Conservation (phyloP, 2,329 filamentous ascomycete genomes). For the Fusarium chaquense region DNA sequence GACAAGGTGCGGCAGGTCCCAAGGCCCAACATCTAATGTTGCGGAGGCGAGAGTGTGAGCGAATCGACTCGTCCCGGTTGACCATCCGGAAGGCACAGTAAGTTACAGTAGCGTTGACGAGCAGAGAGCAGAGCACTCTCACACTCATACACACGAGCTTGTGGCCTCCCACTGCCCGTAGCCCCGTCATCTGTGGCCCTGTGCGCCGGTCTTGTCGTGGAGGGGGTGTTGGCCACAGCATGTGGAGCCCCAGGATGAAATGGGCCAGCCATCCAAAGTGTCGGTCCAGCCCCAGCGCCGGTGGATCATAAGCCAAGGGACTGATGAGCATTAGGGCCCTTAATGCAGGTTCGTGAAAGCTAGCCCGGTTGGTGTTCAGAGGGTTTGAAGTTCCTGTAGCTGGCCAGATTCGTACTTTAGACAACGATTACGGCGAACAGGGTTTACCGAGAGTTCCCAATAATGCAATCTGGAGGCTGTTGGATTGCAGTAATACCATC, state of each 20-base stretch:
- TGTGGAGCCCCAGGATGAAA: conserved; percentile 41
- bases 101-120: conserved; percentile 33
- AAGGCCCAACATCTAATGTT: conserved; percentile 48
- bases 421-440: background rate
- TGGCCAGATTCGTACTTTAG: background rate
- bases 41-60: conserved; percentile 48
- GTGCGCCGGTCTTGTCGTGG: conserved; percentile 21
- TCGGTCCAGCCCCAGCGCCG: conserved; percentile 18
- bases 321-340: conserved; percentile 31
- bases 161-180: conserved; percentile 39
- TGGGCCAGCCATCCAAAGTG: conserved; percentile 33
- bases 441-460: background rate
- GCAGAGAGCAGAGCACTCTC: conserved; percentile 17
- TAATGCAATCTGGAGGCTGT: background rate
- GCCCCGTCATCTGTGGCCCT: conserved; percentile 39
- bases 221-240: conserved; percentile 39
- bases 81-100: conserved; percentile 38
- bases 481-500: background rate
- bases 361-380: conserved; percentile 34
- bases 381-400: conserved; percentile 9
- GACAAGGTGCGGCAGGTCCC: conserved; percentile 47
- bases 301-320: conserved; percentile 36
- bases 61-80: conserved; percentile 44
- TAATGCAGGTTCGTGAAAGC: conserved; percentile 32
- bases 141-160: conserved; percentile 26